Conservation (phyloP, 2,329 filamentous ascomycete genomes). For the Ophiosphaerella narmari region DNA sequence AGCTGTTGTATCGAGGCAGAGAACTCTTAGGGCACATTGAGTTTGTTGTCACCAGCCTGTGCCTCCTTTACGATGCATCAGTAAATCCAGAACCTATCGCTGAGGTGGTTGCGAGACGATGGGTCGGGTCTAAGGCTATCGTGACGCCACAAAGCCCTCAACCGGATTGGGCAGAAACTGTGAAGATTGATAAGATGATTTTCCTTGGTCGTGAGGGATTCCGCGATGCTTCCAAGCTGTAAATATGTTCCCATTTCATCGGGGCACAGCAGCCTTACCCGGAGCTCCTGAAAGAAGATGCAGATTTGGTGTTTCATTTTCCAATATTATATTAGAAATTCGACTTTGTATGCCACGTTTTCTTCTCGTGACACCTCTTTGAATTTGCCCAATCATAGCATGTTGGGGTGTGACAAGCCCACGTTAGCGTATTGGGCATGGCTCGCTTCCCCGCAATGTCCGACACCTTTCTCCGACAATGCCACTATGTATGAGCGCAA, state of each 20-base stretch:
- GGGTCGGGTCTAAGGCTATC: conserved; percentile 23
- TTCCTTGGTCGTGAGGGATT: conserved; percentile 7
- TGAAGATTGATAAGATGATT: conserved; percentile 21
- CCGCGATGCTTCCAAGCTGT: too few species aligned
- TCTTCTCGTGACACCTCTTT: too few species aligned
- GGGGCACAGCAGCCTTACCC: too few species aligned
- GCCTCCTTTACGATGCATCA: conserved; percentile 47
- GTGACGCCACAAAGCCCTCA: neutral
- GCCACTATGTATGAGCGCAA: neutral
- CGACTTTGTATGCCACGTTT: too few species aligned
- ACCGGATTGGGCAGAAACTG: conserved; percentile 9
- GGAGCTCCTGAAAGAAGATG: too few species aligned
- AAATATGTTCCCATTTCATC: too few species aligned
- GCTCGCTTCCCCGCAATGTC: conserved; percentile 21
- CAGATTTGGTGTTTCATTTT: too few species aligned
- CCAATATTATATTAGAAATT: too few species aligned
- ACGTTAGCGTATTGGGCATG: neutral
- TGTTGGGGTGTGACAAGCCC: neutral
- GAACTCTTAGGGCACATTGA: conserved; percentile 36
- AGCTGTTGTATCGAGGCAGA: conserved; percentile 32
- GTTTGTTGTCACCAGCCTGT: conserved; percentile 41
- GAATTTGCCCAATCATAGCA: neutral
- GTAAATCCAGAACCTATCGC: conserved; percentile 39
- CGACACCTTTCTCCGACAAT: conserved; percentile 7
- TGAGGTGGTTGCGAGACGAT: conserved; percentile 43